These are phyloP conservation scores for Ophiocordyceps camponoti-floridani DNA, from an alignment of 2,329 filamentous ascomycete genomes.

Conservation along the genomic window DNA sequence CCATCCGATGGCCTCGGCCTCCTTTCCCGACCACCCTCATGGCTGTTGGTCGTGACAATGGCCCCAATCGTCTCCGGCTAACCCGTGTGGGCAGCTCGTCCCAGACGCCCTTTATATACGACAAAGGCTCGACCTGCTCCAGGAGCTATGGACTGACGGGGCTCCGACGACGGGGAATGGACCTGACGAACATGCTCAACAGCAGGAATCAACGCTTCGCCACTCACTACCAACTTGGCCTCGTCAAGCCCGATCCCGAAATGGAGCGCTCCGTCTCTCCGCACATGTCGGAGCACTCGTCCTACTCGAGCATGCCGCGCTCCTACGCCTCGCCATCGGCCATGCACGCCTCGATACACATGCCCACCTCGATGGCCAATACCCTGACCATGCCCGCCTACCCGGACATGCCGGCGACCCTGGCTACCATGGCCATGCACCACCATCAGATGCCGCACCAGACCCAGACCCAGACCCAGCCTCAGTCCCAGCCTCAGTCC, in stretches of 20 bases:
- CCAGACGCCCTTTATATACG: not conserved
- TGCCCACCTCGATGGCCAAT: conserved; percentile 23
- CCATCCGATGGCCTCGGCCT: not conserved
- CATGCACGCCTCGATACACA: conserved; percentile 31
- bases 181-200: conserved; percentile 29
- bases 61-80: not conserved
- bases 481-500: too few relatives aligned
- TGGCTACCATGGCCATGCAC: conserved; percentile 18
- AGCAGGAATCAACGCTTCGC: conserved; percentile 19
- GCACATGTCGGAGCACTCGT: conserved; percentile 40
- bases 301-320: conserved; percentile 31
- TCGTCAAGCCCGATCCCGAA: conserved; percentile 17
- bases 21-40: not conserved
- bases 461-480: not conserved
- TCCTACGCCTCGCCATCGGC: conserved; percentile 34
- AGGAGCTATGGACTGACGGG: not conserved
- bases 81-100: not conserved
- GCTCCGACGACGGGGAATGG: not conserved
- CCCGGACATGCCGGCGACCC: conserved; percentile 15
- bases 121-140: not conserved
- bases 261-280: conserved; percentile 39
- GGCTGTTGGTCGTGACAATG: not conserved
- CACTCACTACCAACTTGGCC: conserved; percentile 12
- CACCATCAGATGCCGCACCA: conserved; percentile 17
- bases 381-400: conserved; percentile 24